phyloP scores from a whole-genome alignment of 148 eudicot genomes.

The Persicaria maculosa region DNA sequence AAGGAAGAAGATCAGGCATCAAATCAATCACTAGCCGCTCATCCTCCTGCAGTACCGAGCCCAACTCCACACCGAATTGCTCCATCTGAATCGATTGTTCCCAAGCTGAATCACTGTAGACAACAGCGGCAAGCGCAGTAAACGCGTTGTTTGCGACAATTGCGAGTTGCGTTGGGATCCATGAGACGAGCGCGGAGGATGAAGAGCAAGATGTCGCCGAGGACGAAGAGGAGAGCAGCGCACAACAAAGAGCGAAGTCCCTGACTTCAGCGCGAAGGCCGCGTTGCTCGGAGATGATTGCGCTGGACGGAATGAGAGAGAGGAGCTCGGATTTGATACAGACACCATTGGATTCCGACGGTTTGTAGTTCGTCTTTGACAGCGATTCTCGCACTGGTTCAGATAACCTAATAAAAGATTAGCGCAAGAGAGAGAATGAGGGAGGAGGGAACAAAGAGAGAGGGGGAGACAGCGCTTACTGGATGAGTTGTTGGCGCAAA shows the following conservation, averaged over 20 bases:
- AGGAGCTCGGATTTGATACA: conserved; percentile 60
- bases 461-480: conserved; percentile 27
- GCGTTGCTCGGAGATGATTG: conserved; percentile 14
- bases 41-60: conserved; percentile 25
- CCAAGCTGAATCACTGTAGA: conserved; percentile 18
- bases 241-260: conserved; percentile 58
- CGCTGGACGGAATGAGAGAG: conserved; percentile 48
- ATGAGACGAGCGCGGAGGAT: conserved; percentile 34
- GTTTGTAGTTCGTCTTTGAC: conserved; percentile 38
- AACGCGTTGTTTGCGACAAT: conserved; percentile 43
- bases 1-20: conserved; percentile 56
- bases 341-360: conserved; percentile 42
- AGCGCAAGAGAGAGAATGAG: neutral
- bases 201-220: conserved; percentile 16
- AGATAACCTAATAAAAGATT: conserved; percentile 36
- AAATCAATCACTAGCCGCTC: conserved; percentile 56
- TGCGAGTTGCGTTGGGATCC: conserved; percentile 57
- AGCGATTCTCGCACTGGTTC: conserved; percentile 47
- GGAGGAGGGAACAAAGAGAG: neutral
- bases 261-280: conserved; percentile 23
- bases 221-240: conserved; percentile 46
- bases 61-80: conserved; percentile 29
- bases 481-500: conserved; percentile 24
- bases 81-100: conserved; percentile 18
- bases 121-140: conserved; percentile 26